These are phyloP conservation scores for Zygotorulaspora mrakii DNA, from an alignment of 1,139 yeast genomes.

Conservation along the genomic window DNA sequence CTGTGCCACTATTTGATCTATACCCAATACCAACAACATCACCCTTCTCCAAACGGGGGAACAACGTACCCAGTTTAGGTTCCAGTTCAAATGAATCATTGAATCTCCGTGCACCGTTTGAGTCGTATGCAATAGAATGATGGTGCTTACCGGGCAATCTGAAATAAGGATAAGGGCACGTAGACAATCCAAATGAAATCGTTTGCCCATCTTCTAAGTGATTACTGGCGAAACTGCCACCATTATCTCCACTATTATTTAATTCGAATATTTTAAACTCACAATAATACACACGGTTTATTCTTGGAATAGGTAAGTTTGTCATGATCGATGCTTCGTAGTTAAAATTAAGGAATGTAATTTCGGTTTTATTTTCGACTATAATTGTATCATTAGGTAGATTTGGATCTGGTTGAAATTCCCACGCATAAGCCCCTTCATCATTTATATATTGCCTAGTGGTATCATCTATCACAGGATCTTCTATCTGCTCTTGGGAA, in stretches of 20 bases:
- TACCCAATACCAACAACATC: conserved; percentile 69
- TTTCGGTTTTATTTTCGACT: conserved; percentile 70
- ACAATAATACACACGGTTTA: conserved; percentile 85
- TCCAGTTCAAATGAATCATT: conserved; percentile 73
- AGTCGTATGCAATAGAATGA: conserved; percentile 81
- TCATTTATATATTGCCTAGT: conserved; percentile 62
- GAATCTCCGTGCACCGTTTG: conserved; percentile 74
- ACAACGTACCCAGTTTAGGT: conserved; percentile 45
- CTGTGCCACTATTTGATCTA: conserved; percentile 55
- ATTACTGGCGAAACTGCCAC: conserved; percentile 34
- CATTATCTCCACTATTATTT: conserved; percentile 47
- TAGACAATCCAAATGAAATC: conserved; percentile 72
- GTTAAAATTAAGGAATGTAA: conserved; percentile 63
- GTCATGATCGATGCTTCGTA: conserved; percentile 78
- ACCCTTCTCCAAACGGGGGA: conserved; percentile 72
- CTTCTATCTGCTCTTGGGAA: conserved; percentile 42
- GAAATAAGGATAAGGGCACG: conserved; percentile 87
- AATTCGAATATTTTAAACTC: conserved; percentile 68
- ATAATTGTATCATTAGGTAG: conserved; percentile 56
- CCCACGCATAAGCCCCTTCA: conserved; percentile 92
- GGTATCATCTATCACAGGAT: conserved; percentile 50
- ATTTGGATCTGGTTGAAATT: conserved; percentile 69
- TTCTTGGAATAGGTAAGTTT: conserved; percentile 80
- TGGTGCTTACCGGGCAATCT: conserved; percentile 72
- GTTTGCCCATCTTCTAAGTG: conserved; percentile 37